Base-by-base conservation (phyloP, 2,329 filamentous ascomycete species). In the Stachybotrys chartarum region DNA sequence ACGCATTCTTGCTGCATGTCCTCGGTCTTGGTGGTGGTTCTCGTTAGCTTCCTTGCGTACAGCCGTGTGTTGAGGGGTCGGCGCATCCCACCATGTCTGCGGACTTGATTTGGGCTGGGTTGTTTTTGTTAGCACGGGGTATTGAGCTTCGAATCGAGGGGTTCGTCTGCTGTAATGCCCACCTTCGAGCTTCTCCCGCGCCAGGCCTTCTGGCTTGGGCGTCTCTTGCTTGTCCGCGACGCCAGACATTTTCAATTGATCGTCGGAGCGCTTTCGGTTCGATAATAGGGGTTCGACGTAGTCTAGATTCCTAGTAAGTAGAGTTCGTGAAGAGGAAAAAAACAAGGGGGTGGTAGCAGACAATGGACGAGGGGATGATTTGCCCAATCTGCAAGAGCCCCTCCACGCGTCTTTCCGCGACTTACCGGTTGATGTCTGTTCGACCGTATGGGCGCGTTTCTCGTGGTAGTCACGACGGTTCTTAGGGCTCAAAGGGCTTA, bases 1-100 rank as follows among this genome's bases (percentile, higher is more conserved):
- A 99, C 90, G 50, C 87, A 90, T 75, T 97, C 93, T 67, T 90
- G 84, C 70, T 97, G 91, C 94, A 99, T 96, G 66, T 97, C 92
- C 57, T 97, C 93, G 66, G 87, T 93, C 94, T 97, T 70, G 64
- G 49, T 30, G 32, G 62, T 61, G 63, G 55, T 64, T 75, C 61
- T 73, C 71, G 60, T 31, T 35, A 30, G 31, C n/a, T 32, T 7
- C 35, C 8, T 14, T 4, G 24, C 12, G 49, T 30, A 51, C 14
- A 6, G 18, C 11, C 30, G 8, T 35, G 30, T 32, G 6, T 51
- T 10, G 30, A 51, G 49, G 8, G 49, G 35, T 42, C 35, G 35
- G 35, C 35, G 35, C 35, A 42, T 32, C 50, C 14, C 81, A 97
- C 94, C 94, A 99, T 99, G 71, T 99, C 94, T 57, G 91, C 93